Conservation (phyloP, 73 alveolate genomes). For the Uronychia binucleata region DNA sequence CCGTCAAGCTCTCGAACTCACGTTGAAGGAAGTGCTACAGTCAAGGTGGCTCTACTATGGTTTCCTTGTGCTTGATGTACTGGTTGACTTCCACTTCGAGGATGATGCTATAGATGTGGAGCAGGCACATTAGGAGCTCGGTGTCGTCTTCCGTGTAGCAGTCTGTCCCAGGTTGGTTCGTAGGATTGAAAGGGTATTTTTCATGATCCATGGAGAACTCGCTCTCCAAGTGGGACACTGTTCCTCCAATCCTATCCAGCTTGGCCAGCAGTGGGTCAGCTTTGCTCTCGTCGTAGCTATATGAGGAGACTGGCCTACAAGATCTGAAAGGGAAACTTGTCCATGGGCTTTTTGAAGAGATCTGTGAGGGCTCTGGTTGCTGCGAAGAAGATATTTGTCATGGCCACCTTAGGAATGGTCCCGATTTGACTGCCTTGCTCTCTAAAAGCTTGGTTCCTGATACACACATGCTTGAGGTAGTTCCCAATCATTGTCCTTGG, state of each 20-base stretch:
- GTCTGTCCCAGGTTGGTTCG: not conserved
- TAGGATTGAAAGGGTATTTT: not conserved
- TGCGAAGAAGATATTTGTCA: slow-evolving; percentile 27
- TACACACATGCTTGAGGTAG: slow-evolving; percentile 22
- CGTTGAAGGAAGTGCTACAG: not conserved
- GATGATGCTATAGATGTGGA: not conserved
- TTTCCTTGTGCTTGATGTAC: not conserved
- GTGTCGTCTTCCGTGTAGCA: not conserved
- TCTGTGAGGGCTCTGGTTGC: slow-evolving; percentile 14
- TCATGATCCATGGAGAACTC: not conserved
- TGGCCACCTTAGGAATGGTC: slow-evolving; percentile 3
- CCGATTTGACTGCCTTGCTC: slow-evolving; percentile 23
- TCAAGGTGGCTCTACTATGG: not conserved
- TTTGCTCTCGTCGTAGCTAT: not conserved
- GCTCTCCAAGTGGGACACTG: slow-evolving; percentile 27
- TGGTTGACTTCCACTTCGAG: not conserved
- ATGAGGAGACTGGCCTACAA: slow-evolving; percentile 5
- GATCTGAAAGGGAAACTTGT: slow-evolving; percentile 14
- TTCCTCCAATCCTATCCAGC: slow-evolving; percentile 43
- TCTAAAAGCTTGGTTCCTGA: slow-evolving; percentile 15
- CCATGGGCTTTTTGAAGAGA: slow-evolving; percentile 7
- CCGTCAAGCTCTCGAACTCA: slow-evolving; percentile 16
- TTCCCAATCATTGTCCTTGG: slow-evolving; percentile 15
- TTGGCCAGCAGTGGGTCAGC: slow-evolving; percentile 2
- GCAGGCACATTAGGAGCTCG: not conserved